Conservation (phyloP, 495 filamentous ascomycete species). For the Penicillium soppii region DNA sequence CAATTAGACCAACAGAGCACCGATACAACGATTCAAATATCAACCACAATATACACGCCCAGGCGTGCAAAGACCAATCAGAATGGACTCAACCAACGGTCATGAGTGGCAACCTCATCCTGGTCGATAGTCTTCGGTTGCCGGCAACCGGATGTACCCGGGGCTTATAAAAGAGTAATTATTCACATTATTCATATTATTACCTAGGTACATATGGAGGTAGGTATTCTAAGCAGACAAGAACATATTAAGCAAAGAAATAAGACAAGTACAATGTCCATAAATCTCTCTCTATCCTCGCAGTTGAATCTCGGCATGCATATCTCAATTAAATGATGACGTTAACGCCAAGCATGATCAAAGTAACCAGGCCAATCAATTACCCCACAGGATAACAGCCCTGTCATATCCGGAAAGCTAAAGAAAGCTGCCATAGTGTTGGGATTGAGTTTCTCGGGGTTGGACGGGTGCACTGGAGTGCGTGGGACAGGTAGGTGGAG, state of each 20-base stretch:
- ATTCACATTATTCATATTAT: too few relatives aligned
- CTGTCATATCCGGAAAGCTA: background rate
- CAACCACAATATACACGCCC: too few relatives aligned
- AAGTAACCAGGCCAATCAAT: constrained; percentile 1
- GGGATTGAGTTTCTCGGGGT: constrained; percentile 2
- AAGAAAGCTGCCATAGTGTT: background rate
- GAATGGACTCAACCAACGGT: too few relatives aligned
- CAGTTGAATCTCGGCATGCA: constrained; percentile 10
- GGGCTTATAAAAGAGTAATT: background rate
- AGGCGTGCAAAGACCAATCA: too few relatives aligned
- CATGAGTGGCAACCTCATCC: too few relatives aligned
- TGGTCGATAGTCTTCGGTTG: too few relatives aligned
- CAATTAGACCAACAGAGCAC: too few relatives aligned
- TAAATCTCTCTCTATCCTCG: too few relatives aligned
- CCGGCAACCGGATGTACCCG: background rate
- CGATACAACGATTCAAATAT: too few relatives aligned
- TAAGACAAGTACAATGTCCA: too few relatives aligned
- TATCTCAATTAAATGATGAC: constrained; percentile 21
- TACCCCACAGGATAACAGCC: background rate
- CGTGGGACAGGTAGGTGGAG: constrained; percentile 3
- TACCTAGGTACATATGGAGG: too few relatives aligned
- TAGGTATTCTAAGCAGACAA: background rate
- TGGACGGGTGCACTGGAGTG: background rate
- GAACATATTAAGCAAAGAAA: too few relatives aligned
- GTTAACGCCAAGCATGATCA: constrained; percentile 22